These are phyloP conservation scores for Leptodontidium sp. DNA, from an alignment of 2,329 filamentous ascomycete species.

Conservation along the genomic window DNA sequence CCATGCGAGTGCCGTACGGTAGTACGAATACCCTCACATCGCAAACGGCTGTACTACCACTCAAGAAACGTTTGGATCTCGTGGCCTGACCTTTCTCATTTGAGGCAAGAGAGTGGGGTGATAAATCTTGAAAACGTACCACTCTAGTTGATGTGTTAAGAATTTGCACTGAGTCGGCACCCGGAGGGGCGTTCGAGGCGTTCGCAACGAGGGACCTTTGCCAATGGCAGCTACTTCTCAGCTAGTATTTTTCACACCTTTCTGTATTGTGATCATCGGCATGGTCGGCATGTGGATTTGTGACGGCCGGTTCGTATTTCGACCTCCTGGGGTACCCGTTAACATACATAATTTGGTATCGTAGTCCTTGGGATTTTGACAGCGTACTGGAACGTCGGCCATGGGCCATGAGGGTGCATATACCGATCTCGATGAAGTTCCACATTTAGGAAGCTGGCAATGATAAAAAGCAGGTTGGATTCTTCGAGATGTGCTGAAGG, in stretches of 20 bases:
- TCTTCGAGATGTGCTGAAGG: background rate
- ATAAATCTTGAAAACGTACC: background rate
- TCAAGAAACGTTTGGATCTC: background rate
- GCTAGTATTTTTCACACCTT: background rate
- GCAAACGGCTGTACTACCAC: background rate
- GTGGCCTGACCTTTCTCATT: background rate
- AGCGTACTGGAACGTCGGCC: background rate
- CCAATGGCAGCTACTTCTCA: background rate
- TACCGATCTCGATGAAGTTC: conserved; percentile 7
- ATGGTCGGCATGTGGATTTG: background rate
- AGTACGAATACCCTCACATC: background rate
- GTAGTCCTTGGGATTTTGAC: background rate
- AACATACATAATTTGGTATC: background rate
- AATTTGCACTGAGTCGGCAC: background rate
- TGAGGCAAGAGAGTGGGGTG: conserved; percentile 1
- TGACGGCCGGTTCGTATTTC: background rate
- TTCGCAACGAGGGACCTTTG: background rate
- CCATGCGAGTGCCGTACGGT: background rate
- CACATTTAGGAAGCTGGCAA: background rate
- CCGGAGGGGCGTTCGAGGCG: background rate
- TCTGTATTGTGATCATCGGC: background rate
- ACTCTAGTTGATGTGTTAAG: background rate
- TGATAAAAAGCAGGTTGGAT: background rate
- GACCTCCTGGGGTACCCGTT: background rate
- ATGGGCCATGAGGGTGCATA: background rate